Base-by-base conservation (phyloP, 345 rosid species). In the Noccaea caerulescens region DNA sequence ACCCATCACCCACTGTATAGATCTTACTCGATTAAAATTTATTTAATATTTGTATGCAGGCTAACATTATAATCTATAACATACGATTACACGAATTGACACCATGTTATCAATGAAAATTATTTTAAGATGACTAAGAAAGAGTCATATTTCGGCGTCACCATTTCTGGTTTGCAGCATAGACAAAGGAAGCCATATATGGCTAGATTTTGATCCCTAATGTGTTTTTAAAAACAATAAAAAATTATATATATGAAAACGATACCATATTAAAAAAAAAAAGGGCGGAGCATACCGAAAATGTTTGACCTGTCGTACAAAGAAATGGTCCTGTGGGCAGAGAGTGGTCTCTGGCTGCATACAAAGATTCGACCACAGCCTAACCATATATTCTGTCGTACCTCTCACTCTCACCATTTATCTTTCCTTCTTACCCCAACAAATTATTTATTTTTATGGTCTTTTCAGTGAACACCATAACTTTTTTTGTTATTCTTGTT, bases 351-450 rank as follows among this genome's bases (percentile, higher is more conserved):
- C 47, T 53, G 6, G 76, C 49, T 53, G 63, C 56, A 72, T 44
- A 54, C 41, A 63, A 63, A 63, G 76, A 72, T 62, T 53, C 55
- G 63, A 72, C 76, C 69, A 62, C 69, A 72, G 63, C 76, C 69
- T n/a, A 72, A 72, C 70, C 76, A 72, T 63, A 72, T 63, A 54
- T 72, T 72, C 47, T 63, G 2, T 63, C 47, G 63, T 63, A 36
- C 47, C 57, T 63, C 2, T 54, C 50, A 54, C 50, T 63, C 63
- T 63, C 76, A 3, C 12, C 11, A 32, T 32, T 53, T 41, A 43
- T 72, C 70, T 71, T 52, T 53, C 61, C 30, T 71, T 59, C 8
- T 52, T 41, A 51, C 55, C 54, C 4, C 16, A 52, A 41, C 45
- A 1, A 16, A 18, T 20, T 61, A 18, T 61, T 62, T 71, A 2